Base-by-base conservation (phyloP, 2,329 filamentous ascomycete genomes). In the Tothia fuscella region DNA sequence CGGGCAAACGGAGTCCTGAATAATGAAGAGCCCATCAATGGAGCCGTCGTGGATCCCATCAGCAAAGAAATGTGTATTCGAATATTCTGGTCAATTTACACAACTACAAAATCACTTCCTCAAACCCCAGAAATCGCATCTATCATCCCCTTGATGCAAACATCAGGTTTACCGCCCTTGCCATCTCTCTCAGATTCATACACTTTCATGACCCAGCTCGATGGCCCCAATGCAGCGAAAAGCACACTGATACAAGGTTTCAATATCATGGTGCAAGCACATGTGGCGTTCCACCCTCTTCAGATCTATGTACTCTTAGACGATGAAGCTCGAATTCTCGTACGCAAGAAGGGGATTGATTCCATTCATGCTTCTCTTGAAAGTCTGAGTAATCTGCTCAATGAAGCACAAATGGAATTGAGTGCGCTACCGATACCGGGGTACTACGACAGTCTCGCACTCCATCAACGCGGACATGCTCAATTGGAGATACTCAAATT, bases 171-270 rank as follows among this genome's bases (percentile, higher is more conserved):
- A 6, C 41, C 87, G 3, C 80, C 83, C 6, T 68, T 87, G 10
- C 87, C 87, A 0, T 65, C 80, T 16, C 86, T 93, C 52, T 76
- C 93, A 1, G 87, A 94, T 50, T 87, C 94, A 58, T 88, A 77
- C 53, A 82, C 94, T 44, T 78, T 78, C 44, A 67, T 78, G 1
- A 74, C 78, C 19, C 76, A 82, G 47, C 75, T 89, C 39, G 72
- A 80, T 24, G 67, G 72, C 6, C 86, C 89, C 51, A 80, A 82
- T 2, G 63, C 75, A 14, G 78, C 76, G 4, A 66, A 72, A 1
- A 64, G 88, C 1, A 82, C 86, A 0, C 70, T 81, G 28, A 65
- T 93, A 34, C 76, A 80, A 0, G 87, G 83, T 0, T 94, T 93
- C 65, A 88, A 87, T 46, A 73, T 81, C n/a, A n/a, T n/a, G n/a